Evolutionary conservation across 2,329 filamentous ascomycete genomes (phyloP), one percentile per base, ranked within the genome.

Genomic region (Alternaria viburni): DNA sequence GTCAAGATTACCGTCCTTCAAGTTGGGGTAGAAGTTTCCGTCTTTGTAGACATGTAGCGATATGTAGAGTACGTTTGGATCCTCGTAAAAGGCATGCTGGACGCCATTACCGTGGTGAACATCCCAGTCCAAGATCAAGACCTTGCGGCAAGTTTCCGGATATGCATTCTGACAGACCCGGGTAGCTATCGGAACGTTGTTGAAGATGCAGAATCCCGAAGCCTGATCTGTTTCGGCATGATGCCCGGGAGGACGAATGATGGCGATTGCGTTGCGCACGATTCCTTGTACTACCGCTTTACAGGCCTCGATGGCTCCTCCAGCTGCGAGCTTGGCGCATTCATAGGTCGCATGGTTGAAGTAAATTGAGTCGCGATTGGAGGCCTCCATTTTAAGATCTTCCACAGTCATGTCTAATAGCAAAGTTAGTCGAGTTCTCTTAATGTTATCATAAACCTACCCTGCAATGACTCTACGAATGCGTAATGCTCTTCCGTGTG

Each of bases 161-260:
- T 92, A 96, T 63, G 93, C 89, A 57, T 86, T 83, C 77, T 97
- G 93, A 76, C 94, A 97, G 12, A 94, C 91, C 63, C 89, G 91
- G n/a, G 93, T 90, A 1, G 94, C 95, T 62, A 99, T 91, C 19
- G 93, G 93, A 4, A 98, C 96, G 74, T 99, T 99, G 82, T 99
- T 97, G 83, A 98, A 98, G 62, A 98, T 88, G 78, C 96, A 99
- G 76, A 99, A 99, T 0, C 96, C 96, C 86, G 97, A 96, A 1
- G 95, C 88, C 36, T 89, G 85, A 72, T 96, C 87, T 61, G 89
- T 90, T 77, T 99, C 96, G 1, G 96, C 96, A 79, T 99, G 96
- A 74, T 99, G 96, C 0, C 96, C 96, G 0, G 96, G 96, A 2
- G 96, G 96, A 13, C 96, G 89, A 72, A 99, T 97, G 41, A 99